phyloP scores from a whole-genome alignment of 129 eudicot species.

The Erigeron canadensis region DNA sequence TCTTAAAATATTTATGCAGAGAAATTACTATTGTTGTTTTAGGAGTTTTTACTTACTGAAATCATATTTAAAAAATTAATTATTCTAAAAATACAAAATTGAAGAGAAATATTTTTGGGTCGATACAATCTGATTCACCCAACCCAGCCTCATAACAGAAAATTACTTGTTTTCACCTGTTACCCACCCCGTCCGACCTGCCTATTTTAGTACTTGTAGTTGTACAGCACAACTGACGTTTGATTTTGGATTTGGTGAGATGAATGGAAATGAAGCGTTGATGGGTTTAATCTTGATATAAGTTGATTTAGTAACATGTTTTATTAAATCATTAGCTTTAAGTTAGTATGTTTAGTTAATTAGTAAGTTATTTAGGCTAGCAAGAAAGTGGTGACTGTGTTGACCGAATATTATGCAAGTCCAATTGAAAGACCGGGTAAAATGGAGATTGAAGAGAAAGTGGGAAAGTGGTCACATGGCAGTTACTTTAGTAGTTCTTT shows the following conservation, averaged over 20 bases:
- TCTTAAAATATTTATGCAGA: no score
- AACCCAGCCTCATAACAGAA: not conserved
- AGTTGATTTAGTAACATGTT: no score
- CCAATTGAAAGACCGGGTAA: no score
- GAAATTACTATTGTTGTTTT: not conserved
- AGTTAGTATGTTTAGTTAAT: no score
- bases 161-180: not conserved
- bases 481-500: no score
- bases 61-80: not conserved
- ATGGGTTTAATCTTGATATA: no score
- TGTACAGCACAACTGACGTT: not conserved
- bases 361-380: no score
- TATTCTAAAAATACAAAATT: not conserved
- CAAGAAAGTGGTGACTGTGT: no score
- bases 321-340: no score
- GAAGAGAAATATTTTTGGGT: not conserved
- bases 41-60: not conserved
- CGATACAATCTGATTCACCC: not conserved
- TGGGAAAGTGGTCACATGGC: no score
- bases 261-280: conserved; percentile 9
- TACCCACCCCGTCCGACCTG: not conserved
- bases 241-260: not conserved
- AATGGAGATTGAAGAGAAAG: no score
- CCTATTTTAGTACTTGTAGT: not conserved
- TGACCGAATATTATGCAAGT: no score